phyloP scores from a whole-genome alignment of 306 rosid species.

The Citrullus amarus region DNA sequence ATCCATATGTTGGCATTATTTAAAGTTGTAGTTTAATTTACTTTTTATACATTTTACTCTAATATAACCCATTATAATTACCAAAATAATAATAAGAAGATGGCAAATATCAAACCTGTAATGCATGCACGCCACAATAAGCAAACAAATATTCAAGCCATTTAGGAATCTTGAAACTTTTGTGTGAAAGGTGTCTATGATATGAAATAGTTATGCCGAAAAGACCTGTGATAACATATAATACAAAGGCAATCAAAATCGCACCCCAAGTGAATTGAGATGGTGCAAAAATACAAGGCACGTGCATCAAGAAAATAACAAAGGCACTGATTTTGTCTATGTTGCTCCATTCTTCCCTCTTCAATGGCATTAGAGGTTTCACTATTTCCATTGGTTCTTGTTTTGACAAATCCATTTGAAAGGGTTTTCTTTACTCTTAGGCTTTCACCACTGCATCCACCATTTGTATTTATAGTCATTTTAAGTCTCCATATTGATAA shows the following conservation, averaged over 20 bases:
- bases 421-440: too few species aligned
- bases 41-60: too few species aligned
- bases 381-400: neutral
- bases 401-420: too few species aligned
- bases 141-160: neutral
- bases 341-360: neutral
- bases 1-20: too few species aligned
- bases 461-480: too few species aligned
- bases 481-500: too few species aligned
- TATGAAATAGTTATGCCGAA: conserved; percentile 57
- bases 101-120: neutral
- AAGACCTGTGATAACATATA: conserved; percentile 55
- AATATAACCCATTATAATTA: too few species aligned
- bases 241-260: conserved; percentile 34
- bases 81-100: too few species aligned
- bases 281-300: conserved; percentile 51
- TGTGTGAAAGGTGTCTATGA: conserved; percentile 73
- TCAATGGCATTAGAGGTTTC: neutral
- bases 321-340: conserved; percentile 37
- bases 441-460: too few species aligned
- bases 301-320: conserved; percentile 45
- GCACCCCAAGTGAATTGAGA: conserved; percentile 53
- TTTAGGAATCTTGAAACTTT: neutral
- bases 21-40: too few species aligned
- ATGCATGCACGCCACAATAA: neutral